Base-by-base conservation (phyloP, 768 basidiomycete genomes). In the button mushroom (Agaricus bisporus) region DNA sequence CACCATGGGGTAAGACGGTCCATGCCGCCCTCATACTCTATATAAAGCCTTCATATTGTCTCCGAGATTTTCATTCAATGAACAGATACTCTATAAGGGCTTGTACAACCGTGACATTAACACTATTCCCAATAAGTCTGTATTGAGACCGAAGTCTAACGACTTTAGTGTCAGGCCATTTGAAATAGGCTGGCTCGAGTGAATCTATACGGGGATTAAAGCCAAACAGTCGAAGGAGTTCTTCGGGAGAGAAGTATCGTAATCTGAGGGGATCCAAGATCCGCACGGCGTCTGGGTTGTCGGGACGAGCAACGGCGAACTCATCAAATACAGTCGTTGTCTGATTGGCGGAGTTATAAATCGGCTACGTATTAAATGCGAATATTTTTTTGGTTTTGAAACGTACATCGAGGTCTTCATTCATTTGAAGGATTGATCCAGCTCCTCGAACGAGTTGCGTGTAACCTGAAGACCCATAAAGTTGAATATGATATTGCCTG, bases 41-140 rank as follows among this genome's bases (percentile, higher is more conserved):
- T 22, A 22, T 22, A 22, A 22, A 22, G 22, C 22, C 22, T 6
- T 32, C 32, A 32, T 32, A 32, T 32, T 32, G 32, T 32, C 11
- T 32, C 32, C 22, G 12, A 46, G n/a, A 22, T 17, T 38, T 26
- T 42, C 29, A 54, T 29, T 54, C 52, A 20, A 17, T 58, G 54
- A 81, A 80, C 41, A 91, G 67, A 66, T 83, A 86, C 38, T 73
- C 65, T 39, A 91, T 75, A 48, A 90, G 70, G 55, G 73, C 69
- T 48, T 76, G 73, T 0, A 91, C 82, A 10, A 91, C 88, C 52
- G 72, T 71, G 6, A 91, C 86, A 65, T 91, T 91, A 7, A 91
- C 82, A 53, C 88, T 90, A 65, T 91, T 92, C 15, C 90, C 90
- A 51, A 91, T 84, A 26, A 91, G 70, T 44, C 81, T 77, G 58